A percentile compares a stretch with the other conserved stretches of the same genome.
These are phyloP conservation scores for Suillus fuscotomentosus DNA, from an alignment of 768 basidiomycete species.

Conservation along the genomic window DNA sequence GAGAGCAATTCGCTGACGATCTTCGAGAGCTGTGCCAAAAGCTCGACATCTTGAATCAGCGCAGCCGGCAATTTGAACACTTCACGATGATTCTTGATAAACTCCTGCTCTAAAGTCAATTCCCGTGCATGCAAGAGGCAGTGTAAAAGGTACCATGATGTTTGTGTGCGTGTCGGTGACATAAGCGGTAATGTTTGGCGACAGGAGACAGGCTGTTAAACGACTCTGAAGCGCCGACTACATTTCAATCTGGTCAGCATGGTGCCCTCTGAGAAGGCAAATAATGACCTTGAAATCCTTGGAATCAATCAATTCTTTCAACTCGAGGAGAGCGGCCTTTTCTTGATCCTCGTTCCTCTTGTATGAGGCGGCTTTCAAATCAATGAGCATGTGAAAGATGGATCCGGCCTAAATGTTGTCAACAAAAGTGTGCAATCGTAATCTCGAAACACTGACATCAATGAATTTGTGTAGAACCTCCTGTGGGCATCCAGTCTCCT, in stretches of 20 bases:
- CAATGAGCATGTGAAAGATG: neutral
- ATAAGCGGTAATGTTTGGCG: conserved; percentile 3
- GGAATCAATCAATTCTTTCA: neutral
- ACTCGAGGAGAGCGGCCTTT: neutral
- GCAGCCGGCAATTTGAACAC: conserved; percentile 2
- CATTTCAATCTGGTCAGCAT: neutral
- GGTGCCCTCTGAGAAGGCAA: neutral
- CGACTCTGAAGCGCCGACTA: neutral
- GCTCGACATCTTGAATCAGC: neutral
- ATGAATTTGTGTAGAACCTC: neutral
- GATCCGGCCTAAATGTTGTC: neutral
- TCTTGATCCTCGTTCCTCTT: neutral
- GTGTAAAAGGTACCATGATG: neutral
- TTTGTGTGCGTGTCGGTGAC: neutral
- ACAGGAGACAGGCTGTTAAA: conserved; percentile 1
- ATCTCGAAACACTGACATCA: neutral
- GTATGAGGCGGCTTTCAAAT: neutral
- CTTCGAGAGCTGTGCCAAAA: conserved; percentile 1
- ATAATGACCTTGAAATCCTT: neutral
- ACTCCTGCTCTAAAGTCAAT: neutral
- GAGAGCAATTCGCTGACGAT: neutral
- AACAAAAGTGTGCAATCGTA: neutral
- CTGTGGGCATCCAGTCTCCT: neutral
- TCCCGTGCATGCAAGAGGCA: neutral
- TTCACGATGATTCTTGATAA: conserved; percentile 2